phyloP scores from a whole-genome alignment of 2,329 filamentous ascomycete species.

The Phialophora expanda region DNA sequence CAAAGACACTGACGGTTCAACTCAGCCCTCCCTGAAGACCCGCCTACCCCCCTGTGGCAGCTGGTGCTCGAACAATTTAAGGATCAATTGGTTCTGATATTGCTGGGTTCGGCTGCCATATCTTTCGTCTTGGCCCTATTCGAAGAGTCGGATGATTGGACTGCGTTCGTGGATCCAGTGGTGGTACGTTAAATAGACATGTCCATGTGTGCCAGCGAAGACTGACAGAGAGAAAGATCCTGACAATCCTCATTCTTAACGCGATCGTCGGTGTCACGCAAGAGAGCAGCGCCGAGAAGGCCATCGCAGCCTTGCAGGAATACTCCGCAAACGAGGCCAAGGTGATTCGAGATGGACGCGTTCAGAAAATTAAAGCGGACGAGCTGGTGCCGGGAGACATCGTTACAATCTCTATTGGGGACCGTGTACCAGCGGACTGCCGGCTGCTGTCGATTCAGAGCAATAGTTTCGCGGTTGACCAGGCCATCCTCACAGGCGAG shows the following conservation, averaged over 20 bases:
- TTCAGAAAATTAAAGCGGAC: conserved; percentile 89
- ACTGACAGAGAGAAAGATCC: conserved; percentile 64
- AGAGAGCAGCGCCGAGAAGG: conserved; percentile 98
- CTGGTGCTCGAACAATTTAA: conserved; percentile 99
- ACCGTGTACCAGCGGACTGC: conserved; percentile 94
- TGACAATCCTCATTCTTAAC: conserved; percentile 96
- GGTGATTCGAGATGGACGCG: conserved; percentile 81
- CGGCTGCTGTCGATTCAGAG: conserved; percentile 87
- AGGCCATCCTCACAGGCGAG: conserved; percentile 95
- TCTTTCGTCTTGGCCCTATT: conserved; percentile 93
- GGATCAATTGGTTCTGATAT: conserved; percentile 94
- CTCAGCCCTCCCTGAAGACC: conserved; percentile 79
- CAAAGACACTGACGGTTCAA: conserved; percentile 34
- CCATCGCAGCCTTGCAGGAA: conserved; percentile 96
- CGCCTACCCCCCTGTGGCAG: conserved; percentile 93
- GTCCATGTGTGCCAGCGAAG: background rate
- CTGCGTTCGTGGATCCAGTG: conserved; percentile 92
- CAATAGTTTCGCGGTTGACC: conserved; percentile 96
- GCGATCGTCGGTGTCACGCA: conserved; percentile 97
- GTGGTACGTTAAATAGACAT: conserved; percentile 70
- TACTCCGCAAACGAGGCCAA: conserved; percentile 99
- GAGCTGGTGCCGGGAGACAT: conserved; percentile 95
- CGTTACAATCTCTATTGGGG: conserved; percentile 83
- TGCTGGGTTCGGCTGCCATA: conserved; percentile 88
- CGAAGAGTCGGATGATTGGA: conserved; percentile 92